Percentiles rank a stretch among this genome's conserved stretches.
These are phyloP conservation scores for Myxozyma sirexii DNA, from an alignment of 805 yeast genomes.

Conservation along the genomic window DNA sequence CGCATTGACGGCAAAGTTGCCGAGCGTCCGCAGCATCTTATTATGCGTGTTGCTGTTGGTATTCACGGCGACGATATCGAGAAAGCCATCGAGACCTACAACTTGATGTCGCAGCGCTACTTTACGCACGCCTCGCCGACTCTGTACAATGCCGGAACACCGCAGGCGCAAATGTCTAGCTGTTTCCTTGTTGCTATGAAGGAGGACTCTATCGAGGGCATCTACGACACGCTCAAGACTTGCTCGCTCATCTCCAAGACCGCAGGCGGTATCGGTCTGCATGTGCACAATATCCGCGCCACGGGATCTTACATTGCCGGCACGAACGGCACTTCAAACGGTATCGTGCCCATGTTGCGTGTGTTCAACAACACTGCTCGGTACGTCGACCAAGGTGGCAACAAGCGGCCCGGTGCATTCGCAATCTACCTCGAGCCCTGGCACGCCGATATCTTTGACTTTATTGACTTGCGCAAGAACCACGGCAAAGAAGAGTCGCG, in stretches of 20 bases:
- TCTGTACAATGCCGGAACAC: slow-evolving; percentile 89
- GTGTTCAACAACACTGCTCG: slow-evolving; percentile 95
- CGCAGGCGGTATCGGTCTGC: slow-evolving; percentile 95
- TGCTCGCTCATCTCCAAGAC: slow-evolving; percentile 90
- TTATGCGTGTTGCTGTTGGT: slow-evolving; percentile 90
- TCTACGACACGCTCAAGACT: slow-evolving; percentile 83
- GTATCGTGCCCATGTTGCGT: slow-evolving; percentile 93
- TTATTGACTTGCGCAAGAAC: slow-evolving; percentile 83
- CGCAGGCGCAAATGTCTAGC: slow-evolving; percentile 81
- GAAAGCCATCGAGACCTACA: slow-evolving; percentile 76
- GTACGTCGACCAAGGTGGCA: slow-evolving; percentile 98
- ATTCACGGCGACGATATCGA: slow-evolving; percentile 74
- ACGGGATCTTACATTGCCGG: slow-evolving; percentile 88
- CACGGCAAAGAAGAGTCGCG: slow-evolving; percentile 94
- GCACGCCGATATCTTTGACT: slow-evolving; percentile 90
- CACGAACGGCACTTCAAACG: slow-evolving; percentile 89
- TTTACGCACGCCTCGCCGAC: slow-evolving; percentile 97
- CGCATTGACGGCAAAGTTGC: slow-evolving; percentile 65
- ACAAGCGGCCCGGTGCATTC: slow-evolving; percentile 96
- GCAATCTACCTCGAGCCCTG: slow-evolving; percentile 94
- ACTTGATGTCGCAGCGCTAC: slow-evolving; percentile 80
- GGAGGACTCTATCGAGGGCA: slow-evolving; percentile 95
- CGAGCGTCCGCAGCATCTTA: slow-evolving; percentile 89
- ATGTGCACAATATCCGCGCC: slow-evolving; percentile 82
- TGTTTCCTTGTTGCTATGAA: slow-evolving; percentile 90